Conservation (phyloP, 768 basidiomycete genomes). For the Leccinum imitatum region DNA sequence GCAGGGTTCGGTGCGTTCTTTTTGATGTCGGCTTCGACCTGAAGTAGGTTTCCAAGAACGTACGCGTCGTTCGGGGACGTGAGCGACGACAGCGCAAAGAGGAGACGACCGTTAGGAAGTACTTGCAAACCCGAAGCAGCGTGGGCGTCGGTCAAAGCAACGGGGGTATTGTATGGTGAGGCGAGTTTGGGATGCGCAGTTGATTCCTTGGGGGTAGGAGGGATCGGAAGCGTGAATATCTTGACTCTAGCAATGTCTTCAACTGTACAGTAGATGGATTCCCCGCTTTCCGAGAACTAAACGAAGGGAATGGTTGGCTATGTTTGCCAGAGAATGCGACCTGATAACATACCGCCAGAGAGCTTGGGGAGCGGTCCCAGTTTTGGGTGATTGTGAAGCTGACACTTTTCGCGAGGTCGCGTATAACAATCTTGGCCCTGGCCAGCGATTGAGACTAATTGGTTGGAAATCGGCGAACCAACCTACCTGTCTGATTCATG, state of each 20-base stretch:
- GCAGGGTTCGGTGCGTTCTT: slow-evolving; percentile 29
- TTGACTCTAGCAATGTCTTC: slow-evolving; percentile 80
- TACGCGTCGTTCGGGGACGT: slow-evolving; percentile 80
- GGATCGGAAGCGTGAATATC: slow-evolving; percentile 66
- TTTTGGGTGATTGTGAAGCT: slow-evolving; percentile 72
- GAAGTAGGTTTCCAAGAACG: slow-evolving; percentile 50
- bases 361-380: slow-evolving; percentile 79
- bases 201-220: slow-evolving; percentile 55
- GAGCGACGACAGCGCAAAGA: slow-evolving; percentile 74
- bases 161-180: slow-evolving; percentile 49
- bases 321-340: neutral
- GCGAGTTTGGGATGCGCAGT: slow-evolving; percentile 47
- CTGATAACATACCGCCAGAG: slow-evolving; percentile 15
- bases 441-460: neutral
- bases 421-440: slow-evolving; percentile 77
- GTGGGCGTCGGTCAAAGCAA: slow-evolving; percentile 56
- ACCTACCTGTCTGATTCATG: slow-evolving; percentile 81
- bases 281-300: slow-evolving; percentile 74
- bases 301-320: neutral
- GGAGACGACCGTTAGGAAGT: slow-evolving; percentile 56
- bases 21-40: slow-evolving; percentile 42
- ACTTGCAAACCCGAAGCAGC: slow-evolving; percentile 62
- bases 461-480: neutral
- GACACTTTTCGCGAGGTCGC: slow-evolving; percentile 66
- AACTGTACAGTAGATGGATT: slow-evolving; percentile 68